phyloP scores from a whole-genome alignment of 2,329 filamentous ascomycete species.

The Capronia americana region DNA sequence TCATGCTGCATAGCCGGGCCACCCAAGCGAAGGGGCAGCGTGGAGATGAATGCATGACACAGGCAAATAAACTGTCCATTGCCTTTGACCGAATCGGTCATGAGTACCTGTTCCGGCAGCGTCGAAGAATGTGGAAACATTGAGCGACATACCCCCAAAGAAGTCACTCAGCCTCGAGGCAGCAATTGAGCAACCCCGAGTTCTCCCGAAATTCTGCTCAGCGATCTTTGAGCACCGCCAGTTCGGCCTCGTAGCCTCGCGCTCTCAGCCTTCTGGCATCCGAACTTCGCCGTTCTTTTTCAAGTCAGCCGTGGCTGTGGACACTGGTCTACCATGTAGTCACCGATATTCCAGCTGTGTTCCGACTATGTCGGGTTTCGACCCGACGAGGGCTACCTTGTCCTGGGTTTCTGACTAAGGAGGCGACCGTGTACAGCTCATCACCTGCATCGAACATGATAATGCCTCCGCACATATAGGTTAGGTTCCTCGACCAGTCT shows the following conservation, averaged over 20 bases:
- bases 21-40: constrained; percentile 12
- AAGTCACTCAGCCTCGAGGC: constrained; percentile 17
- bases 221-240: neutral
- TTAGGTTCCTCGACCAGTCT: neutral
- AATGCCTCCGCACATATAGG: neutral
- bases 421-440: neutral
- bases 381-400: neutral
- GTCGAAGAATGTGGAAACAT: neutral
- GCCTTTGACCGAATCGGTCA: constrained; percentile 11
- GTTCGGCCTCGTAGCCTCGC: constrained; percentile 1
- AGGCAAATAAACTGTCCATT: constrained; percentile 3
- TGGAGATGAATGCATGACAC: constrained; percentile 3
- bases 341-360: constrained; percentile 7
- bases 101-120: constrained; percentile 2
- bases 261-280: constrained; percentile 19
- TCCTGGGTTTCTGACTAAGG: neutral
- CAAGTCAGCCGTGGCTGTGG: constrained; percentile 19
- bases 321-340: constrained; percentile 1
- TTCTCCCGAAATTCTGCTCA: constrained; percentile 21
- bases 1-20: constrained; percentile 16
- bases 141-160: neutral
- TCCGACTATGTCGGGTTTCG: neutral
- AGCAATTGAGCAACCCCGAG: constrained; percentile 8
- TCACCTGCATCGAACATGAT: neutral
- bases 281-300: constrained; percentile 18